Conservation (phyloP, 768 basidiomycete genomes). For the Panaeolus cyanescens region DNA sequence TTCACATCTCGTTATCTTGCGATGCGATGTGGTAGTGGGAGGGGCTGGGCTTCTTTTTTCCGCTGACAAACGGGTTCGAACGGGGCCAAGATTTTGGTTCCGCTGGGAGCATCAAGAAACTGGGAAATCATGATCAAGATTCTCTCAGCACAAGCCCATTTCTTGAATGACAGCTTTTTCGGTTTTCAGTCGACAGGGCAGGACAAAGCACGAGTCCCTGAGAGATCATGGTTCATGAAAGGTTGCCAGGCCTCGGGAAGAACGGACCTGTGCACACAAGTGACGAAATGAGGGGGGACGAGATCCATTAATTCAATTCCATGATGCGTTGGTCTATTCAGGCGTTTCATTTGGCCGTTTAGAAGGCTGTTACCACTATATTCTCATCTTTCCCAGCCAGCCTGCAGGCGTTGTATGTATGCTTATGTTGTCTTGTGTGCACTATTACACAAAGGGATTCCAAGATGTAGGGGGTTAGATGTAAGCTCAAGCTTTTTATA, state of each 20-base stretch:
- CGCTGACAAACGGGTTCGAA: slow-evolving; percentile 9
- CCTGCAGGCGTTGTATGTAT: background rate
- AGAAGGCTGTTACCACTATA: background rate
- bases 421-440: background rate
- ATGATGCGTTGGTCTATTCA: slow-evolving; percentile 1
- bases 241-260: slow-evolving; percentile 12
- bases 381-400: background rate
- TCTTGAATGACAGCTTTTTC: background rate
- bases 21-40: background rate
- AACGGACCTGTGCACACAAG: slow-evolving; percentile 9
- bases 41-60: slow-evolving; percentile 4
- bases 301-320: background rate
- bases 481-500: slow-evolving; percentile 1
- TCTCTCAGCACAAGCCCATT: background rate
- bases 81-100: slow-evolving; percentile 17
- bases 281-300: slow-evolving; percentile 2
- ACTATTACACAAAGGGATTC: background rate
- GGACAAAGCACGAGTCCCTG: background rate
- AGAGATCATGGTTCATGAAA: background rate
- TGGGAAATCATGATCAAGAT: background rate
- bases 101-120: slow-evolving; percentile 6
- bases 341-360: background rate
- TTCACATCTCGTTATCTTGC: slow-evolving; percentile 12
- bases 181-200: background rate
- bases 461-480: background rate